Evolutionary conservation across 441 rosid species (phyloP), one percentile per base, ranked within the genome.

Genomic region (Pelargonium cotyledonis): DNA sequence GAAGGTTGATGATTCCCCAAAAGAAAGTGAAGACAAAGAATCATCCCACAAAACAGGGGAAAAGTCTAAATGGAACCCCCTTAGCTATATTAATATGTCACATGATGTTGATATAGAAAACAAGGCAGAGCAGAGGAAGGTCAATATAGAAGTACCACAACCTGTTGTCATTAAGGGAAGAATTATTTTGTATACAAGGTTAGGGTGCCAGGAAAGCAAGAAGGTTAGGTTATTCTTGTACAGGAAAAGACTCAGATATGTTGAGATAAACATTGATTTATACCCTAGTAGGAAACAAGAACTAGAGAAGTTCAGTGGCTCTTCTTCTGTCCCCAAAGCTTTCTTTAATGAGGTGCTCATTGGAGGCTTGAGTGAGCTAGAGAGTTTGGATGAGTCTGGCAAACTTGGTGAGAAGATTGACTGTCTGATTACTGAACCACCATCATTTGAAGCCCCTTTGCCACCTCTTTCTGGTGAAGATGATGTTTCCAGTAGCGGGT

Each of bases 381-480:
- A 79, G 73, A 75, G 51, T 19, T 78, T 88, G 76, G 89, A 85
- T 55, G 85, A 86, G 73, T 82, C 85, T 63, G 91, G 93, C 31
- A 75, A 82, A 77, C 89, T 90, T 79, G 83, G 80, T 57, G 96
- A 88, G 80, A 92, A 87, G 83, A 87, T 87, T 57, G 85, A 82
- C 55, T 67, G 72, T 82, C 60, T 90, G 71, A 79, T 90, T 55
- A 23, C 75, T 31, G 86, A 88, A 80, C 72, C 78, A 66, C 89
- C 96, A 8, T 63, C 87, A 2, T 66, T 63, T 19, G 89, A 82
- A 84, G 91, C 94, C 78, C 98, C 95, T 74, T 35, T 87, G 23
- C 92, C 89, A 0, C 96, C 98, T 60, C 84, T 90, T 66, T 90
- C 96, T 57, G 98, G 95, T 40, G 96, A 92, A 83, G 98, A 89